Base-by-base conservation (phyloP, 2,329 filamentous ascomycete species). In the Chaetomiaceae sp. region DNA sequence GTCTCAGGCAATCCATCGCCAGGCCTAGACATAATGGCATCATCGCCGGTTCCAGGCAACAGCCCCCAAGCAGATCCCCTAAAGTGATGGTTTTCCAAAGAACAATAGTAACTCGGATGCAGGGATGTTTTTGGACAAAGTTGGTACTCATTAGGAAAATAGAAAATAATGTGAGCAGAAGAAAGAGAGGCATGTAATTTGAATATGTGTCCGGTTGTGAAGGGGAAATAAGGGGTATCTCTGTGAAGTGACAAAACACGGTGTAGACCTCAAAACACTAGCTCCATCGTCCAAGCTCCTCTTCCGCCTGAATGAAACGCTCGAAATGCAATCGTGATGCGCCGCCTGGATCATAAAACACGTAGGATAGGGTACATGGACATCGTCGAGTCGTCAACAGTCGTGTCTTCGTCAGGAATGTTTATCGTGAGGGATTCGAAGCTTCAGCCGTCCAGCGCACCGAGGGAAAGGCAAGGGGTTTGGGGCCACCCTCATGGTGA, bases 191-290 rank as follows among this genome's bases (percentile, higher is more conserved):
- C 30, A 40, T 21, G 37, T 38, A 37, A 27, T 47, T 36, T 18
- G 29, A 51, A 29, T 33, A 48, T 50, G 36, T 27, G 45, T 50
- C 30, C 20, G 41, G 7, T n/a, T 10, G 40, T 43, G 18, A 34
- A 46, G 30, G 16, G 27, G 21, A 50, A 60, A 55, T n/a, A 48
- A 16, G 62, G 71, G 72, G 71, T 74, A 74, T 75, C 69, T 69
- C 65, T 69, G 66, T 57, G 55, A 60, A 57, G 55, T 57, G 58
- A 58, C 51, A 45, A 48, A 48, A 53, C 20, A 30, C 33, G 8
- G 14, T n/a, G 32, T 32, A 34, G 21, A 48, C 53, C 34, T 48
- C 46, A 36, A 41, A 44, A 29, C 20, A 50, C 3, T 49, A 30
- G 20, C 37, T 29, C 16, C 10, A 36, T 25, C 11, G 37, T 20